These are phyloP conservation scores for Colletotrichum scovillei DNA, from an alignment of 2,329 filamentous ascomycete genomes.

Conservation along the genomic window DNA sequence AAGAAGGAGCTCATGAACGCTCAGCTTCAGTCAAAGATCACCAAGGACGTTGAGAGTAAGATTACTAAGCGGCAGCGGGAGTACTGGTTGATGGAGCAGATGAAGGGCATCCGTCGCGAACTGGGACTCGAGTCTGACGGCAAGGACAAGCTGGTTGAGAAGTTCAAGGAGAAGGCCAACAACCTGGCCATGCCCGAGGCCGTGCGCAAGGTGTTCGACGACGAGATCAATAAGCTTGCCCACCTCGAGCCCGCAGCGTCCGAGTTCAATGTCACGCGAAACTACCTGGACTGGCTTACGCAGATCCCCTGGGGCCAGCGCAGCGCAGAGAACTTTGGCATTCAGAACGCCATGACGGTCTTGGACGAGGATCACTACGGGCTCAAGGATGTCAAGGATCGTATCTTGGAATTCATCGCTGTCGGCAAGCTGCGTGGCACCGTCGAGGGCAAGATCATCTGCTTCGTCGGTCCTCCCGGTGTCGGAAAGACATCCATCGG, in stretches of 20 bases:
- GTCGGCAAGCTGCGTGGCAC: slow-evolving; percentile 97
- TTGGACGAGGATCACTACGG: slow-evolving; percentile 97
- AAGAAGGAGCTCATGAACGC: slow-evolving; percentile 99
- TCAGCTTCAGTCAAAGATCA: slow-evolving; percentile 95
- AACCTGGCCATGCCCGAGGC: slow-evolving; percentile 97
- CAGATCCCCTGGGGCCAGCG: slow-evolving; percentile 98
- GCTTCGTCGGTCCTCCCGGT: slow-evolving; percentile 96
- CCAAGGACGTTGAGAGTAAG: slow-evolving; percentile 96
- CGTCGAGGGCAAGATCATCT: slow-evolving; percentile 97
- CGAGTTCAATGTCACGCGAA: slow-evolving; percentile 98
- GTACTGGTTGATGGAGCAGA: slow-evolving; percentile 99
- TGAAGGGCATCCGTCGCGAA: slow-evolving; percentile 97
- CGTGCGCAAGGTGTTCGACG: slow-evolving; percentile 97
- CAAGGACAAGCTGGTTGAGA: slow-evolving; percentile 97
- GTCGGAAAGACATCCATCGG: slow-evolving; percentile 99
- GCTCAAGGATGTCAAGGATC: slow-evolving; percentile 97
- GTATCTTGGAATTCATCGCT: slow-evolving; percentile 97
- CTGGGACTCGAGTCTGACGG: slow-evolving; percentile 97
- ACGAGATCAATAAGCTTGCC: slow-evolving; percentile 96
- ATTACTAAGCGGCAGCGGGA: slow-evolving; percentile 97
- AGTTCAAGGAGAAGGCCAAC: slow-evolving; percentile 93
- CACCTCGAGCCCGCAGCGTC: slow-evolving; percentile 96
- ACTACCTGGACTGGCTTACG: slow-evolving; percentile 98
- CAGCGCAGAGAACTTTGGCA: slow-evolving; percentile 96
- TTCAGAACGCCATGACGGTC: slow-evolving; percentile 89